Evolutionary conservation across 176 grass and related monocot species (phyloP).

Genomic region (Typha latifolia): DNA sequence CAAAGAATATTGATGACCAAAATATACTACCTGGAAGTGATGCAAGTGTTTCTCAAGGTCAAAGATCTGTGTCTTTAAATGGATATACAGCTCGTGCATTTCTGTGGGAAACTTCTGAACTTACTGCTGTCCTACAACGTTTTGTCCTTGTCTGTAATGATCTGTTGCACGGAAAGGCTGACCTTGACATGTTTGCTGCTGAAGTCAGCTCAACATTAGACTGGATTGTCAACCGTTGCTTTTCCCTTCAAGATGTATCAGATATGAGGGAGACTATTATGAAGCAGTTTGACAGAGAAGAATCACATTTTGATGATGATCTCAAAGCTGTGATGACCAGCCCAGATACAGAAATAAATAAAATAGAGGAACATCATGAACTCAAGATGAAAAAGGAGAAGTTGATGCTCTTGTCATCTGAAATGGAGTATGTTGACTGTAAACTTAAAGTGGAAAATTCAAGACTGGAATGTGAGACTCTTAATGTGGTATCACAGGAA

Average conservation of each 20-base stretch:
- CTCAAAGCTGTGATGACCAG: conserved; percentile 35
- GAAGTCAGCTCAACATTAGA: conserved; percentile 48
- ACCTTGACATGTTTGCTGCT: conserved; percentile 52
- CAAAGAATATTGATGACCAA: conserved; percentile 33
- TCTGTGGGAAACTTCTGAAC: conserved; percentile 71
- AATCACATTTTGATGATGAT: conserved; percentile 33
- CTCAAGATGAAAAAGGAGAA: conserved; percentile 9
- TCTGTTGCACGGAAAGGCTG: conserved; percentile 41
- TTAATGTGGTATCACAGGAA: neutral
- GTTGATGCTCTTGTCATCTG: conserved; percentile 11
- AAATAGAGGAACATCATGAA: conserved; percentile 23
- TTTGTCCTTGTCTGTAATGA: conserved; percentile 69
- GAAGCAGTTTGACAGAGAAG: conserved; percentile 46
- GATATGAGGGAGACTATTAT: conserved; percentile 75
- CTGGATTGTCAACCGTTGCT: conserved; percentile 79
- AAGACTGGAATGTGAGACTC: neutral
- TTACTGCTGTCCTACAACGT: conserved; percentile 46
- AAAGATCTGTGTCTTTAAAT: conserved; percentile 6
- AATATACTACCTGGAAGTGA: conserved; percentile 19
- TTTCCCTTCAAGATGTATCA: conserved; percentile 86
- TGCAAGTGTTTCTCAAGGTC: conserved; percentile 7
- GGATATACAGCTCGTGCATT: conserved; percentile 74
- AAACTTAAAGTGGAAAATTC: conserved; percentile 20
- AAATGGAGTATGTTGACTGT: conserved; percentile 21
- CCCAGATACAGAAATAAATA: conserved; percentile 6